Evolutionary conservation across 345 rosid species (phyloP), one percentile per base, ranked within the genome.

Genomic region (Sisymbrium irio): DNA sequence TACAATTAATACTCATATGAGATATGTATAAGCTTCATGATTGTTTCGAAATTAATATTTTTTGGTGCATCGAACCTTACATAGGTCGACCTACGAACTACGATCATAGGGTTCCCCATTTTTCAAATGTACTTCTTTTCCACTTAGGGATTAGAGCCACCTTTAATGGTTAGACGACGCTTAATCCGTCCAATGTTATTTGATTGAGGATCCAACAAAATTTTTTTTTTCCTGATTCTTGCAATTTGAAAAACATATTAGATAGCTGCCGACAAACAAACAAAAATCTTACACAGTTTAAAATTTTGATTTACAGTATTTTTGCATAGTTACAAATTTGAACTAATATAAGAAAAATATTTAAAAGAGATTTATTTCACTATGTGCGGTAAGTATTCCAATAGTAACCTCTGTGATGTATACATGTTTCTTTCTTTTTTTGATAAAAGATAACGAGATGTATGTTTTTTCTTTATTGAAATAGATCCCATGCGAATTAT

Each of bases 11-110:
- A 10, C 28, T 32, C 7, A 47, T 46, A 71, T 33, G 36, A 28
- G 49, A 37, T 37, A 72, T 63, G 45, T 37, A 63, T 51, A 51
- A 30, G 33, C 46, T 62, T 72, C 56, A 63, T 63, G 64, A 41
- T 63, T 30, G n/a, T 28, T 36, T 61, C n/a, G n/a, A 27, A 4
- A 50, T 22, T 11, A 49, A 14, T 11, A 4, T 46, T 25, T 5
- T 62, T 2, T 3, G 3, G 44, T 58, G 49, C 27, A 46, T 47
- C 30, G 27, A 27, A 25, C n/a, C 30, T 20, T 49, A 19, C 6
- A 50, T 49, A 19, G 7, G 12, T 49, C 14, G n/a, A n/a, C n/a
- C n/a, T n/a, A n/a, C n/a, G n/a, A n/a, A 71, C 61, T 46, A 28
- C 7, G 28, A 27, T 42, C 45, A 33, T 41, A 73, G 36, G 28